Base-by-base conservation (phyloP, 805 yeast genomes). In the Candida montana region DNA sequence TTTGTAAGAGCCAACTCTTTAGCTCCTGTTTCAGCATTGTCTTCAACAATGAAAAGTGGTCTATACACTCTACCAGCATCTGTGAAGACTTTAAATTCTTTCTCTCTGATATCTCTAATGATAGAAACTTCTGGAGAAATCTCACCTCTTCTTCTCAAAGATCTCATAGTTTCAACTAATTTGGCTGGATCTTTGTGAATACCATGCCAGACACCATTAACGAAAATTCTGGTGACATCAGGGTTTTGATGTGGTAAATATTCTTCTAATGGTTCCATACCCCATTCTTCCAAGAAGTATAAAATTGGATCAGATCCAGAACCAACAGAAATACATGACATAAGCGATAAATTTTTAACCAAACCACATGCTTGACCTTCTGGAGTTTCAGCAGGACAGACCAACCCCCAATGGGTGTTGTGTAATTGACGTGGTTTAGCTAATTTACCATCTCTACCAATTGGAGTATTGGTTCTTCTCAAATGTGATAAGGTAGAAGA, bases 321-420 rank as follows among this genome's bases (percentile, higher is more conserved):
- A 63, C 99, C 99, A 49, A 93, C 99, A 21, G 99, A 91, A 39
- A 93, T 89, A 72, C 97, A 89, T 1, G 98, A 80, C 98, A 93
- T 90, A 52, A 93, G 71, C 1, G 98, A 90, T 62, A 93, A 72
- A 66, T 93, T 93, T 72, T 93, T 93, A 41, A 93, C 99, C 65
- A 93, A 74, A 60, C 99, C 99, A 84, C 99, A 93, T 28, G 99
- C 99, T 71, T 93, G 99, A 60, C 99, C 99, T 72, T 93, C 99
- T 3, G 99, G 99, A 15, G 99, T 93, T 67, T 93, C 99, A 19
- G 99, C 99, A 39, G 99, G 99, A 69, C 99, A 93, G 34, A 93
- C 98, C 56, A 93, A 76, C 59, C 99, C 99, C 99, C 99, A 93
- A 69, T 93, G 99, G 24, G 99, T 93, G 65, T 93, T 93, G 71